A percentile compares a stretch with the other conserved stretches of the same genome.
Evolutionary conservation across 352 stramenopile genomes (phyloP).

Genomic region (Phytopythium litorale): DNA sequence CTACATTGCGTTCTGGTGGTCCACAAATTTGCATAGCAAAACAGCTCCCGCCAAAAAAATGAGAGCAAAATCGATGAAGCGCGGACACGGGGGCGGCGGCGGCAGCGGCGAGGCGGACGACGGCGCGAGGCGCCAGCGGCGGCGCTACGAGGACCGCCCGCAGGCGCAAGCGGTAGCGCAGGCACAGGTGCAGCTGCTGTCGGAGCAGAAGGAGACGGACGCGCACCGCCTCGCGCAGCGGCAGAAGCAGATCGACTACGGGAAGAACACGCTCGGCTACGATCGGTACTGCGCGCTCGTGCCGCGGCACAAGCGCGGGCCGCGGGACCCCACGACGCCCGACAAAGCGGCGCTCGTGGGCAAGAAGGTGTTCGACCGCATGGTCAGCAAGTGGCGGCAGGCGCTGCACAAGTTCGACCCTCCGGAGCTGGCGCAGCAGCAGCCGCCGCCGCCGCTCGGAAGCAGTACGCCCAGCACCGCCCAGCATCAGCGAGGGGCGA

Average conservation of each 20-base stretch:
- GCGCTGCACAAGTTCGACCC: constrained; percentile 81
- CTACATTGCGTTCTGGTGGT: too few species aligned
- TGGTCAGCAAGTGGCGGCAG: constrained; percentile 76
- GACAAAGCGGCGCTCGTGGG: constrained; percentile 72
- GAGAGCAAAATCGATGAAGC: neutral
- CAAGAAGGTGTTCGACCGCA: constrained; percentile 82
- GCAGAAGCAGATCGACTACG: constrained; percentile 93
- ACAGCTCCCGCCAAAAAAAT: too few species aligned
- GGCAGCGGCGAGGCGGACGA: constrained; percentile 5
- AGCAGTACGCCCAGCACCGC: neutral
- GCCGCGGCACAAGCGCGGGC: constrained; percentile 46
- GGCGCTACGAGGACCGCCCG: neutral
- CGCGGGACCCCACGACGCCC: constrained; percentile 68
- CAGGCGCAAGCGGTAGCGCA: too few species aligned
- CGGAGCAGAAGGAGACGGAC: constrained; percentile 68
- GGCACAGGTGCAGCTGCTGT: constrained; percentile 36
- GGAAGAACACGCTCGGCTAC: constrained; percentile 92
- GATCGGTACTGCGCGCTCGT: constrained; percentile 74
- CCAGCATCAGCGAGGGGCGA: neutral
- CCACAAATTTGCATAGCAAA: too few species aligned
- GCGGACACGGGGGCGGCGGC: constrained; percentile 18
- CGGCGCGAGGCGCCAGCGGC: constrained; percentile 16
- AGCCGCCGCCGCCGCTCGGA: neutral
- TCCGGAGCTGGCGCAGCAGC: constrained; percentile 38
- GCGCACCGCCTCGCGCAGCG: constrained; percentile 80